Percentiles rank a stretch among this genome's conserved stretches.
These are phyloP conservation scores for Torrubiellomyces zombiae DNA, from an alignment of 2,329 filamentous ascomycete genomes.

Conservation along the genomic window DNA sequence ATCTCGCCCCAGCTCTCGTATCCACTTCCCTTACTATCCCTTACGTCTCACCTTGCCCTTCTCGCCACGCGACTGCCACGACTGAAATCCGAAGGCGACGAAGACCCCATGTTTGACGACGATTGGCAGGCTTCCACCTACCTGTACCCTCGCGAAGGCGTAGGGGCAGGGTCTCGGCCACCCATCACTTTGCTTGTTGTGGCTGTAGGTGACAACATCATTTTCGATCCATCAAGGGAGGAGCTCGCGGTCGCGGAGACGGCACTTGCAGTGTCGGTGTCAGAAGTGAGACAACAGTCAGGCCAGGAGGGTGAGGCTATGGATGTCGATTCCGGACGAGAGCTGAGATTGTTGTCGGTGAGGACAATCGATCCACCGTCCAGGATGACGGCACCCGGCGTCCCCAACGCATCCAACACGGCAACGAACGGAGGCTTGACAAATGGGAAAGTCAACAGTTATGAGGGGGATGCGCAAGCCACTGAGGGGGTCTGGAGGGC, in stretches of 20 bases:
- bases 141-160: conserved; percentile 47
- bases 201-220: conserved; percentile 69
- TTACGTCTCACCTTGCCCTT: conserved; percentile 86
- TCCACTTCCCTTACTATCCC: conserved; percentile 77
- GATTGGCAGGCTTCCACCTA: conserved; percentile 79
- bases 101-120: conserved; percentile 95
- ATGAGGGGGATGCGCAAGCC: conserved; percentile 31
- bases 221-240: conserved; percentile 84
- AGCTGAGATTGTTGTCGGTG: conserved; percentile 48
- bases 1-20: conserved; percentile 90
- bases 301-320: conserved; percentile 16
- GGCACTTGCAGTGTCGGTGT: conserved; percentile 71
- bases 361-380: conserved; percentile 62
- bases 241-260: conserved; percentile 87
- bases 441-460: conserved; percentile 18
- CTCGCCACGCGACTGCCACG: conserved; percentile 71
- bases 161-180: conserved; percentile 34
- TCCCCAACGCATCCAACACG: conserved; percentile 46
- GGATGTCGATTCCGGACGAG: conserved; percentile 24
- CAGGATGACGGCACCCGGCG: conserved; percentile 52
- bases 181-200: conserved; percentile 85
- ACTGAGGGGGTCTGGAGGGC: conserved; percentile 72
- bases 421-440: conserved; percentile 26
- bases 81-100: conserved; percentile 76
- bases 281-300: conserved; percentile 21